A percentile compares a stretch with the other conserved stretches of the same genome.
Conservation (phyloP, 768 basidiomycete genomes). For the Chalciporus piperatus region DNA sequence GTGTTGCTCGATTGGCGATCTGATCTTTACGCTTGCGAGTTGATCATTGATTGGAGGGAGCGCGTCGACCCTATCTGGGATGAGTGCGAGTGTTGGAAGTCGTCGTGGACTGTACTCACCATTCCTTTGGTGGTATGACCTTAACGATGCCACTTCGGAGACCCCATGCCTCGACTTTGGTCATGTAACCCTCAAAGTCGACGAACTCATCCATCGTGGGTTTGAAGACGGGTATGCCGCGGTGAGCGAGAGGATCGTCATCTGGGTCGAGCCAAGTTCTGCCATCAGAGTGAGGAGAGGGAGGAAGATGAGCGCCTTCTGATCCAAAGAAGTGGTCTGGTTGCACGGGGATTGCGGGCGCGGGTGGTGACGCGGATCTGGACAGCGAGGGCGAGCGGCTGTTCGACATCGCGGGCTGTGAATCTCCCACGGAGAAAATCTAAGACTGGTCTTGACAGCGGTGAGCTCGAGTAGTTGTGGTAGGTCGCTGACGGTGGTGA, state of each 20-base stretch:
- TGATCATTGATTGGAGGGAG: constrained; percentile 73
- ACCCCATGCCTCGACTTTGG: constrained; percentile 87
- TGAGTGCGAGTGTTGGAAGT: constrained; percentile 15
- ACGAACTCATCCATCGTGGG: constrained; percentile 89
- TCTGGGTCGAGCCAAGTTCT: constrained; percentile 70
- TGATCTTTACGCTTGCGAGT: constrained; percentile 73
- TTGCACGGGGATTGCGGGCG: constrained; percentile 52
- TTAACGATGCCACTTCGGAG: constrained; percentile 90
- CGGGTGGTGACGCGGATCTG: constrained; percentile 46
- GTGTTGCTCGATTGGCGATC: constrained; percentile 89
- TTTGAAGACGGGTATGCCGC: constrained; percentile 95
- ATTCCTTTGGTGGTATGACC: constrained; percentile 92
- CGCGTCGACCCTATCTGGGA: constrained; percentile 54
- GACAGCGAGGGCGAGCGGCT: constrained; percentile 35
- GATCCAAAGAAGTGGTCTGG: constrained; percentile 83
- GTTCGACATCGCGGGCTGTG: constrained; percentile 17
- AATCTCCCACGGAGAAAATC: constrained; percentile 9
- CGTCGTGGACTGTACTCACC: constrained; percentile 50
- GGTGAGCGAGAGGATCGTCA: constrained; percentile 76
- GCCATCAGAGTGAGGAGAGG: constrained; percentile 62
- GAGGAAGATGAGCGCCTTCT: constrained; percentile 43
- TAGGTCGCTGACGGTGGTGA: background rate
- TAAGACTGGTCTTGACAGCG: background rate
- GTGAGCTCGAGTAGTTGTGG: background rate
- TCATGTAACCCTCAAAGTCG: constrained; percentile 92